phyloP scores from a whole-genome alignment of 805 yeast genomes.

The Ogataea nakhonphanomensis region DNA sequence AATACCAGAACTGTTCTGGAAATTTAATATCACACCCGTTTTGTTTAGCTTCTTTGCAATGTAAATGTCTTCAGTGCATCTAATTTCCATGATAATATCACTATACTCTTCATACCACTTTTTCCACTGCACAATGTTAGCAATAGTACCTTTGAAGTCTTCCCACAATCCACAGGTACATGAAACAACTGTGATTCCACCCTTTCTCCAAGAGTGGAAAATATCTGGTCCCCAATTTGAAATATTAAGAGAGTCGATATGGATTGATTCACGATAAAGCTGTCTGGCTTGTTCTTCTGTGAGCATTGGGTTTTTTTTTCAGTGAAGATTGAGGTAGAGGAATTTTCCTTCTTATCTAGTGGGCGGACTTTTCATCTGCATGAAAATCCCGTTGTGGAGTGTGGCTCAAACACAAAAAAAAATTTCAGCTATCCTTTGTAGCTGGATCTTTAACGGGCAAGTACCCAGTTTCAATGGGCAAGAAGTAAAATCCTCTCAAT shows the following conservation, averaged over 20 bases:
- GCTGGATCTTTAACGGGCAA: no score
- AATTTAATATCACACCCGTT: slow-evolving; percentile 20
- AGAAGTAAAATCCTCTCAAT: no score
- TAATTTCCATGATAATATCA: slow-evolving; percentile 19
- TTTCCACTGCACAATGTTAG: slow-evolving; percentile 21
- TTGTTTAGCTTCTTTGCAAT: slow-evolving; percentile 18
- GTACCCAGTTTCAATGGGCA: no score
- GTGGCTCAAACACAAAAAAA: no score
- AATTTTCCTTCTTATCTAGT: neutral
- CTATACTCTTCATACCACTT: slow-evolving; percentile 21
- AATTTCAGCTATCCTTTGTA: no score
- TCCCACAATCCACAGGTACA: slow-evolving; percentile 22
- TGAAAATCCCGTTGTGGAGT: slow-evolving; percentile 1
- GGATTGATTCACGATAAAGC: slow-evolving; percentile 17
- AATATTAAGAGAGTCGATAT: slow-evolving; percentile 20
- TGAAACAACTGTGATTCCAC: slow-evolving; percentile 21
- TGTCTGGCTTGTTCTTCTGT: slow-evolving; percentile 20
- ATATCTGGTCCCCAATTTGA: slow-evolving; percentile 19
- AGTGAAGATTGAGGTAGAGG: neutral
- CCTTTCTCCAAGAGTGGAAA: slow-evolving; percentile 19
- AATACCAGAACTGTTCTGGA: slow-evolving; percentile 21
- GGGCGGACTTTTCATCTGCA: slow-evolving; percentile 2
- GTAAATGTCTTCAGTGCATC: slow-evolving; percentile 18
- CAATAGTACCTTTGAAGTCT: slow-evolving; percentile 19
- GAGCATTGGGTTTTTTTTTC: slow-evolving; percentile 14